Conservation (phyloP, 2,329 filamentous ascomycete genomes). For the Colletotrichum karsti region DNA sequence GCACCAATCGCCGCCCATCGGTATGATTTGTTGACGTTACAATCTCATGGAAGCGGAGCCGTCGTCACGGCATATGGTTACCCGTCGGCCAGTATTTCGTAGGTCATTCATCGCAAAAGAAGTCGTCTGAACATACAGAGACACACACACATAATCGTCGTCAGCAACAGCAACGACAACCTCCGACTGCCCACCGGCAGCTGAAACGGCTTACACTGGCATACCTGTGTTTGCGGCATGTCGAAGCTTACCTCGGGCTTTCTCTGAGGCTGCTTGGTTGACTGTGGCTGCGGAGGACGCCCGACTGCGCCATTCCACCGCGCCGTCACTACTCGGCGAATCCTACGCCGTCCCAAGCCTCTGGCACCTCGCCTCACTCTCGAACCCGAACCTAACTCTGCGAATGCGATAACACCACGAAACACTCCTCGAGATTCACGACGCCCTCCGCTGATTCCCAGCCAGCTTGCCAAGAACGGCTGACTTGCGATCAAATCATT, state of each 20-base stretch:
- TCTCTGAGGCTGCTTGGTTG: background rate
- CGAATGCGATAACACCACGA: background rate
- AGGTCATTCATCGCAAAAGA: background rate
- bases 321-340: background rate
- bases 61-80: background rate
- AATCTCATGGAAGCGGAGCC: no score
- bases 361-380: background rate
- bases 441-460: background rate
- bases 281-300: background rate
- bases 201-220: conserved; percentile 1
- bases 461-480: background rate
- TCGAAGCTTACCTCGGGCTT: background rate
- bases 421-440: background rate
- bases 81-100: background rate
- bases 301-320: background rate
- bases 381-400: no score
- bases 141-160: no score
- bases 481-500: background rate
- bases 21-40: background rate
- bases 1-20: background rate
- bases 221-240: background rate
- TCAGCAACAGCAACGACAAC: background rate
- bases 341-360: background rate
- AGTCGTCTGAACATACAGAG: background rate
- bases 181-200: background rate